Base-by-base conservation (phyloP, 495 filamentous ascomycete genomes). In the Hyaloscypha bicolor region DNA sequence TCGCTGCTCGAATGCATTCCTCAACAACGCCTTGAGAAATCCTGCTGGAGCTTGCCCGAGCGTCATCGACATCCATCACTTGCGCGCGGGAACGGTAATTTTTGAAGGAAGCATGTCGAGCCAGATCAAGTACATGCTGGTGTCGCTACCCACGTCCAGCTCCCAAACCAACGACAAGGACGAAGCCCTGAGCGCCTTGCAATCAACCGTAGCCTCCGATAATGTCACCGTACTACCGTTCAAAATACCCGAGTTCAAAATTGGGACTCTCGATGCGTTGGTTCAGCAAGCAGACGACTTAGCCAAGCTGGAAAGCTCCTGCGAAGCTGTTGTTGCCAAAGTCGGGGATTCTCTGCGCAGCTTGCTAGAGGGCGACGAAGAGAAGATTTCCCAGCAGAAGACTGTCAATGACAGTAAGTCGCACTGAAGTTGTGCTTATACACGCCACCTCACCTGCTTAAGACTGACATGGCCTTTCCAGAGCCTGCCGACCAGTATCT, bases 231-330 rank as follows among this genome's bases (percentile, higher is more conserved):
- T 92, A 22, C 81, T 87, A 57, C 88, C 89, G 9, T 97, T 97
- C 73, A 77, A 85, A 14, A 91, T 99, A 67, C 95, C 95, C 3
- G 89, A 91, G 51, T 96, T 99, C 84, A 99, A 98, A 81, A 96
- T 99, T 77, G 95, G 95, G 60, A 97, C 95, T 1, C 84, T 99
- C 58, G 95, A 99, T 78, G 92, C 91, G 52, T 81, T 99, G n/a
- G 93, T 99, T 31, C 92, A 96, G 79, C 94, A 99, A 75, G 95
- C 95, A 45, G 95, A 99, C 75, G 94, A 97, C 73, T 82, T 99
- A 52, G 85, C 90, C 39, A 99, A 98, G 86, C 87, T 99, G 33
- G 90, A 93, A 66, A 72, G 80, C 14, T 84, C 85, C 35, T 97
- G 93, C 72, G 90, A 94, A 79, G 87, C 82, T 55, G 92, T 97